Evolutionary conservation across 2,329 filamentous ascomycete species (phyloP).

Genomic region (Aspergillus fructus): DNA sequence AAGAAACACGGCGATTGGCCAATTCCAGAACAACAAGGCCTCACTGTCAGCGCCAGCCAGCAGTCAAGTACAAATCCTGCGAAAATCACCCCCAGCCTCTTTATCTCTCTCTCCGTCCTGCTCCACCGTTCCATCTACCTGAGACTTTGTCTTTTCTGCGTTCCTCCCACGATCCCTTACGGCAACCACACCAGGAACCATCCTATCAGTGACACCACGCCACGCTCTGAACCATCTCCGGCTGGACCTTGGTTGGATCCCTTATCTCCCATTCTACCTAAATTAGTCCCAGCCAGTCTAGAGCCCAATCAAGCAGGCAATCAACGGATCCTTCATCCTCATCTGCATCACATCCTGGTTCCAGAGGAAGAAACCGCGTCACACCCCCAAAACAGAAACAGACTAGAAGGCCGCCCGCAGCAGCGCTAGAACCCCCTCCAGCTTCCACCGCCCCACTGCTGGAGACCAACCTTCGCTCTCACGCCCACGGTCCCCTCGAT

Average conservation of each 20-base stretch:
- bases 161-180: too few species aligned
- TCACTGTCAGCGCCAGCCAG: not conserved
- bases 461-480: too few species aligned
- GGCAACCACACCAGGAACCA: too few species aligned
- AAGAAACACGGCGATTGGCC: not conserved
- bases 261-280: not conserved
- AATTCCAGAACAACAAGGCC: conserved; percentile 1
- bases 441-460: not conserved
- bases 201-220: not conserved
- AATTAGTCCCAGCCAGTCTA: not conserved
- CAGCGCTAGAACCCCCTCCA: not conserved
- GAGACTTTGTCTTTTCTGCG: too few species aligned
- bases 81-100: not conserved
- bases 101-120: not conserved
- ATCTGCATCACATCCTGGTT: too few species aligned
- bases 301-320: not conserved
- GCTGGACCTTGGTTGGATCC: not conserved
- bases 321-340: not conserved
- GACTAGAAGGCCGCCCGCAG: not conserved
- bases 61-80: not conserved
- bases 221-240: not conserved
- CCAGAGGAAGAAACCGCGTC: not conserved
- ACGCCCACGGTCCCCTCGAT: not conserved
- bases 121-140: too few species aligned
- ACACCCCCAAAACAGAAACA: conserved; percentile 1